Conservation (phyloP, 768 basidiomycete species). For the Lentinus brumalis region DNA sequence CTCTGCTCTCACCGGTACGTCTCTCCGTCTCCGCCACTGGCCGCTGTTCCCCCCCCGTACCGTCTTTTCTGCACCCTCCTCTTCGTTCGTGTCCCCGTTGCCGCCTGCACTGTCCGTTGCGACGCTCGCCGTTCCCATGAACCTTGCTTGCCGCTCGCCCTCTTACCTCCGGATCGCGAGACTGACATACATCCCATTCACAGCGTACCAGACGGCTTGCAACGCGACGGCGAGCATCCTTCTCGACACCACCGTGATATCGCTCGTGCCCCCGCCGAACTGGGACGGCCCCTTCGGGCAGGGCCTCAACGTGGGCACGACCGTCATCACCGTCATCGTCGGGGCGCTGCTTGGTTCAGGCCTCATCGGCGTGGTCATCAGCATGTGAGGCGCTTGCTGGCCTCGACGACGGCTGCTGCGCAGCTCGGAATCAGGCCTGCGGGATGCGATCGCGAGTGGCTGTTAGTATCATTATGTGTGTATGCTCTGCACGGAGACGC, state of each 20-base stretch:
- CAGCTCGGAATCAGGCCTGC: no score
- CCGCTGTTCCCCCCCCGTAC: no score
- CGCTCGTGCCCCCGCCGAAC: slow-evolving; percentile 46
- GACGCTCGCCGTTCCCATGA: no score
- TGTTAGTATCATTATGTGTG: not conserved
- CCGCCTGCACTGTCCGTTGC: no score
- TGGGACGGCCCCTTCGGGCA: slow-evolving; percentile 66
- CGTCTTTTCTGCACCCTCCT: no score
- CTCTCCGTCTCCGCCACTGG: not conserved
- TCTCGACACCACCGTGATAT: slow-evolving; percentile 40
- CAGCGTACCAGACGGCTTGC: slow-evolving; percentile 63
- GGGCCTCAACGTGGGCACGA: slow-evolving; percentile 45
- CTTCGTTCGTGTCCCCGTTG: no score
- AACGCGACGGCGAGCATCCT: slow-evolving; percentile 35
- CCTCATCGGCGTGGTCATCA: slow-evolving; percentile 54
- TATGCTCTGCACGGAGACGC: not conserved
- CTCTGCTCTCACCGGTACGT: slow-evolving; percentile 56
- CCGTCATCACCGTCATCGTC: slow-evolving; percentile 45
- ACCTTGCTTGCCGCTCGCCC: not conserved
- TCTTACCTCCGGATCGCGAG: not conserved
- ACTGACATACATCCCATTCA: not conserved
- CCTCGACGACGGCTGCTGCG: no score
- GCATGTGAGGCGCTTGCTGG: slow-evolving; percentile 37
- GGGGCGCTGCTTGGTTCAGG: slow-evolving; percentile 51
- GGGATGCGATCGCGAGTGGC: not conserved